These are phyloP conservation scores for Aplosporella prunicola DNA, from an alignment of 2,329 filamentous ascomycete species.

Conservation along the genomic window DNA sequence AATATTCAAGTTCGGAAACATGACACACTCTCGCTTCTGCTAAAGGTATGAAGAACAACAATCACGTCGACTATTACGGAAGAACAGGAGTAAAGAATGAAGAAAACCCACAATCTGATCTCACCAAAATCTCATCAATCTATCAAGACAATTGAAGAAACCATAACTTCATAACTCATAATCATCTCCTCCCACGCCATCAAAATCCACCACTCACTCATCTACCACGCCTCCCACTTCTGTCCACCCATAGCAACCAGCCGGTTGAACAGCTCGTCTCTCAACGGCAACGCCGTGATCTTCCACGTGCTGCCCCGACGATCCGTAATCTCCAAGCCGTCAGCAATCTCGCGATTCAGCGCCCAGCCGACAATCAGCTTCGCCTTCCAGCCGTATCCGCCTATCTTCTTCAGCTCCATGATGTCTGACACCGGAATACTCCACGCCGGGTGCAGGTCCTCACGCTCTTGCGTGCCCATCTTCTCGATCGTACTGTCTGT, in stretches of 20 bases:
- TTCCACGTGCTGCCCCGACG: conserved; percentile 44
- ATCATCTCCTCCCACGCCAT: too few species aligned
- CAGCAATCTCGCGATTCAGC: conserved; percentile 61
- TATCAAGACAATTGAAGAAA: too few species aligned
- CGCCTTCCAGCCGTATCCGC: conserved; percentile 75
- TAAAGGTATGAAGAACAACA: too few species aligned
- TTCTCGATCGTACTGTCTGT: conserved; percentile 41
- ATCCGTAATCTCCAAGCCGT: conserved; percentile 62
- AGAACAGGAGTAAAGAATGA: too few species aligned
- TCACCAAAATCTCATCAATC: too few species aligned
- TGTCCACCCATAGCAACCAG: conserved; percentile 66
- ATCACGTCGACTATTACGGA: too few species aligned
- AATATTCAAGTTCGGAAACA: too few species aligned
- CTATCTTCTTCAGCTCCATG: conserved; percentile 65
- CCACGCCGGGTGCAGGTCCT: conserved; percentile 53
- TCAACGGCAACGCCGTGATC: conserved; percentile 60
- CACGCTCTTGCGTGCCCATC: conserved; percentile 37
- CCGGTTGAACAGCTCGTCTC: conserved; percentile 76
- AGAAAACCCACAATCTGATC: too few species aligned
- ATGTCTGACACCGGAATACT: conserved; percentile 63
- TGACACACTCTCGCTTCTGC: too few species aligned
- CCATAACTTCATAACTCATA: too few species aligned
- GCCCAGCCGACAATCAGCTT: conserved; percentile 77
- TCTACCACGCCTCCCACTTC: conserved; percentile 71
- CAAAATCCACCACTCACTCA: too few species aligned